Base-by-base conservation (phyloP, 192 early-diverging fungal species). In the Pilaira anomala region DNA sequence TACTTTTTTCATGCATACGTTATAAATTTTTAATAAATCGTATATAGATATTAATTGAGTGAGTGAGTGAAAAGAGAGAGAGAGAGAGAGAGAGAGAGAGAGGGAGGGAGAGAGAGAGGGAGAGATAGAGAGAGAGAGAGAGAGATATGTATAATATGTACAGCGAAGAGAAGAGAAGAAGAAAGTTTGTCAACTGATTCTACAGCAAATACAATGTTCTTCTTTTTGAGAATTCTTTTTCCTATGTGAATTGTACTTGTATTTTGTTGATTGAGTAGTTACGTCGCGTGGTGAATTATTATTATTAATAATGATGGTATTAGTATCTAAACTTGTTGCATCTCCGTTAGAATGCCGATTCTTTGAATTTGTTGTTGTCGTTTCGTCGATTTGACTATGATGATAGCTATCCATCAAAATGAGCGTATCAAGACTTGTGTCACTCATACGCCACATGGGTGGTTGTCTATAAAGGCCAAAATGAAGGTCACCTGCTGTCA, bases 401-500 rank as follows among this genome's bases (percentile, higher is more conserved):
- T 44, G 19, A 3, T 21, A 36, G 56, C 30, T 46, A 44, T 60
- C 57, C 51, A 60, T 51, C n/a, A 67, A 28, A 41, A 68, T 40
- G 2, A 62, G 29, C 7, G 49, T 61, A 41, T 68, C 66, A 19
- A 68, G 58, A 24, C 59, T 61, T 3, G 45, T 39, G 25, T 68
- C 66, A 24, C 51, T 51, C n/a, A 39, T 40, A 19, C 42, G 36
- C 66, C 66, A 68, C 36, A 71, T 25, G 13, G 69, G 57, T 13
- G 69, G 69, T 33, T 71, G 63, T 25, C 69, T 25, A 54, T 71
- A 71, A 3, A 71, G 33, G 7, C 69, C 69, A 60, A 45, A 71
- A 42, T 71, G 69, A 30, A 71, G 56, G 13, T 65, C 53, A 22
- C 69, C 69, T 42, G 69, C 55, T 8, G 69, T 65, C 62, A 71